These are phyloP conservation scores for Tripidium arundinaceum DNA, from an alignment of 202 grass and related monocot species.

Conservation along the genomic window DNA sequence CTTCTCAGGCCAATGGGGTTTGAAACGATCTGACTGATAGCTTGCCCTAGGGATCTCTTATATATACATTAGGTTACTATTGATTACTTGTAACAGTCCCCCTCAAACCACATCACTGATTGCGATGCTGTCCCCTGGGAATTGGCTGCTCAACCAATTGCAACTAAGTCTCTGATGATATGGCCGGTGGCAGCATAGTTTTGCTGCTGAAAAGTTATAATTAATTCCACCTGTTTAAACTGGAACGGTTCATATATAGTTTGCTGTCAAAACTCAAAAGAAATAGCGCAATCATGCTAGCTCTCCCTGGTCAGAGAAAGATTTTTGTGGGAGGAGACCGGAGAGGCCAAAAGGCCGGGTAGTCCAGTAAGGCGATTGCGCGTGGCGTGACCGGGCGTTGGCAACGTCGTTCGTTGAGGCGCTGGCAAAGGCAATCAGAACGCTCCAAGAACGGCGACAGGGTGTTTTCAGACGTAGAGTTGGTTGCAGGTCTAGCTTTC, in stretches of 20 bases:
- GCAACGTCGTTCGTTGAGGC: slow-evolving; percentile 1
- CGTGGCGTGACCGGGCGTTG: slow-evolving; percentile 26
- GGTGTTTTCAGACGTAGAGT: slow-evolving; percentile 17
- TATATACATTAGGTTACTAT: slow-evolving; percentile 8
- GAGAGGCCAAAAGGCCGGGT: background rate
- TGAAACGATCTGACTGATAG: slow-evolving; percentile 31
- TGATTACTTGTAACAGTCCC: slow-evolving; percentile 1
- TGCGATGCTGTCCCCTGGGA: slow-evolving; percentile 32
- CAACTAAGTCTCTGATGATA: background rate
- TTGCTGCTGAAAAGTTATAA: background rate
- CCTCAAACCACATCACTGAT: slow-evolving; percentile 38
- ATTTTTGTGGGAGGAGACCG: slow-evolving; percentile 4
- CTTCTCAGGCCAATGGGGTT: background rate
- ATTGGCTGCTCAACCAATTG: slow-evolving; percentile 24
- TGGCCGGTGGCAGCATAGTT: slow-evolving; percentile 15
- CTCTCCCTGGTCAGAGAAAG: slow-evolving; percentile 21
- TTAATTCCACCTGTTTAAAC: background rate
- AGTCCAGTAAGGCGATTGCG: slow-evolving; percentile 8
- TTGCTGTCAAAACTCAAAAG: background rate
- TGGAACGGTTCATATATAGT: background rate
- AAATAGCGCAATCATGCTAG: background rate
- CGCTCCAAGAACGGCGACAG: background rate
- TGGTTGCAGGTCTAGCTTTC: background rate
- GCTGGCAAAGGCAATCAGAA: background rate
- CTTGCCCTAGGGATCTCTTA: slow-evolving; percentile 4